Evolutionary conservation across 2,329 filamentous ascomycete genomes (phyloP).

Genomic region (Macrophomina tecta): DNA sequence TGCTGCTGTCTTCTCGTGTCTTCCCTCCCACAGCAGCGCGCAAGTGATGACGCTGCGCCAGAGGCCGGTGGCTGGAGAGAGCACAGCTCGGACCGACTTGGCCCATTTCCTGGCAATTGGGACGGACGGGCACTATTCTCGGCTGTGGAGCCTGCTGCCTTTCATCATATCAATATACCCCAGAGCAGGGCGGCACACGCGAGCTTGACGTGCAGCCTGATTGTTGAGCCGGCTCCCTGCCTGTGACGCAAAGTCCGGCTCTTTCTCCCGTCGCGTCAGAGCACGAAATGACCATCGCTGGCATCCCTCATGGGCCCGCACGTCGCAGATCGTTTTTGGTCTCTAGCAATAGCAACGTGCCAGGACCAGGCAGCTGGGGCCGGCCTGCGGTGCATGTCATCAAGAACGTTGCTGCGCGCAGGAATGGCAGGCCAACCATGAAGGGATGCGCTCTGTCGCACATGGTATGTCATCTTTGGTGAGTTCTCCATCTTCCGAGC

Average conservation of each 20-base stretch:
- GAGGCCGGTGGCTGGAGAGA: conserved; percentile 19
- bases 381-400: neutral
- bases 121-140: neutral
- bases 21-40: neutral
- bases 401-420: neutral
- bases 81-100: conserved; percentile 20
- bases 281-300: neutral
- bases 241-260: conserved; percentile 1
- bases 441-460: neutral
- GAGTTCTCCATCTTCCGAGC: no score
- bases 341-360: neutral
- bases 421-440: no score
- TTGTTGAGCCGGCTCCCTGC: conserved; percentile 1
- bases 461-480: neutral
- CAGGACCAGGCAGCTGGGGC: neutral
- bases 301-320: neutral
- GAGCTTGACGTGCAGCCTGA: conserved; percentile 16
- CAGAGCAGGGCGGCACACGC: neutral
- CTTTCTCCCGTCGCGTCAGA: neutral
- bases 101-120: neutral
- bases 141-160: conserved; percentile 3
- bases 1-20: neutral
- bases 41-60: conserved; percentile 8
- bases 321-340: neutral
- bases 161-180: conserved; percentile 10